phyloP scores from a whole-genome alignment of 192 early-diverging fungal species.

The Backusella tarrabulga region DNA sequence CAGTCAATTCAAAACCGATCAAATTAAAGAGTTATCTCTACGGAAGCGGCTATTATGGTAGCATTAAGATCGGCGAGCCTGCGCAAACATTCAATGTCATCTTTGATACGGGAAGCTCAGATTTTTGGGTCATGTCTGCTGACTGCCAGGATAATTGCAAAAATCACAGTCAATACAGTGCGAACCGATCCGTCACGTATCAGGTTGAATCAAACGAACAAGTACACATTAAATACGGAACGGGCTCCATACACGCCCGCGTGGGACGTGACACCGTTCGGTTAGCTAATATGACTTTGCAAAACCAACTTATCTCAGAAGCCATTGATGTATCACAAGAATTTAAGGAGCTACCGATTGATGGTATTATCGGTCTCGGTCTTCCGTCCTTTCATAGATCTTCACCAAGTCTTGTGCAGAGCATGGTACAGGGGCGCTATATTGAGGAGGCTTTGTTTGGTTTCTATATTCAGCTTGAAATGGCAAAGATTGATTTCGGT shows the following conservation, averaged over 20 bases:
- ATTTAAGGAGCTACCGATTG: slow-evolving; percentile 20
- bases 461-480: slow-evolving; percentile 17
- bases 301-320: slow-evolving; percentile 7
- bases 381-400: not conserved
- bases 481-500: slow-evolving; percentile 42
- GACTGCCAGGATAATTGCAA: slow-evolving; percentile 19
- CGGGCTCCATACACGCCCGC: slow-evolving; percentile 20
- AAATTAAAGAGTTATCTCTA: not conserved
- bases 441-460: slow-evolving; percentile 14
- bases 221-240: slow-evolving; percentile 17
- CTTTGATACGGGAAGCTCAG: slow-evolving; percentile 74
- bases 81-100: slow-evolving; percentile 64
- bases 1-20: not conserved
- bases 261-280: slow-evolving; percentile 18
- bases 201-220: not conserved
- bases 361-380: slow-evolving; percentile 27
- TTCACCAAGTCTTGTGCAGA: not conserved
- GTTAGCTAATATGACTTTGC: slow-evolving; percentile 3
- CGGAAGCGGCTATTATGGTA: slow-evolving; percentile 25
- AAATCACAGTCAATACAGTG: not conserved
- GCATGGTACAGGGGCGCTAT: not conserved
- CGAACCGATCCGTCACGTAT: not conserved
- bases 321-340: slow-evolving; percentile 19
- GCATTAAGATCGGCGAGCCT: slow-evolving; percentile 53
- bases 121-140: slow-evolving; percentile 59